These are phyloP conservation scores for Adansonia madagascariensis DNA, from an alignment of 441 rosid species.

Conservation along the genomic window DNA sequence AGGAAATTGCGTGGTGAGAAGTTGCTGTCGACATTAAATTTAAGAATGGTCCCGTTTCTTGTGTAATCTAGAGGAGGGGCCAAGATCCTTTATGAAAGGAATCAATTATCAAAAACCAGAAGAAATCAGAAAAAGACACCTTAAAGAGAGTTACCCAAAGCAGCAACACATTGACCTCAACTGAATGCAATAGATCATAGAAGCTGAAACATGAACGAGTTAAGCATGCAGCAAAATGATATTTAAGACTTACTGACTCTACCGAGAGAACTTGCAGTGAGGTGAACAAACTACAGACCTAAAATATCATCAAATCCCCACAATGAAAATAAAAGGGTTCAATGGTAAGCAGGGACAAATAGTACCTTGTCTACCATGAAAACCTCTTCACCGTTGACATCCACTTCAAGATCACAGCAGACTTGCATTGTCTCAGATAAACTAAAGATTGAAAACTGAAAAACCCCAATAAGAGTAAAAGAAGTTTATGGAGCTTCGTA, in stretches of 20 bases:
- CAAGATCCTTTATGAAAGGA: constrained; percentile 1
- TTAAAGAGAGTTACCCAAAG: background rate
- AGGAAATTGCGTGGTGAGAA: constrained; percentile 19
- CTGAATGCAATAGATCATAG: constrained; percentile 3
- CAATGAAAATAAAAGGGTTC: background rate
- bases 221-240: background rate
- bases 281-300: background rate
- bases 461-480: constrained; percentile 19
- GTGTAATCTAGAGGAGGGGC: constrained; percentile 3
- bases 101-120: background rate
- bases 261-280: background rate
- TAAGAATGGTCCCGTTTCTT: constrained; percentile 1
- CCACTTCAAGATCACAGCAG: constrained; percentile 56
- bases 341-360: background rate
- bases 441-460: background rate
- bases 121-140: background rate
- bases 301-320: constrained; percentile 4
- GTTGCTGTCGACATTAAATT: constrained; percentile 29
- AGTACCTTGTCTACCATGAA: constrained; percentile 63
- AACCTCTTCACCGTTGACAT: constrained; percentile 56
- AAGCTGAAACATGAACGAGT: background rate
- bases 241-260: background rate
- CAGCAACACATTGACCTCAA: background rate
- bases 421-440: constrained; percentile 40
- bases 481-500: constrained; percentile 14